Conservation (phyloP, 345 rosid species). For the Rhodamnia argentea region DNA sequence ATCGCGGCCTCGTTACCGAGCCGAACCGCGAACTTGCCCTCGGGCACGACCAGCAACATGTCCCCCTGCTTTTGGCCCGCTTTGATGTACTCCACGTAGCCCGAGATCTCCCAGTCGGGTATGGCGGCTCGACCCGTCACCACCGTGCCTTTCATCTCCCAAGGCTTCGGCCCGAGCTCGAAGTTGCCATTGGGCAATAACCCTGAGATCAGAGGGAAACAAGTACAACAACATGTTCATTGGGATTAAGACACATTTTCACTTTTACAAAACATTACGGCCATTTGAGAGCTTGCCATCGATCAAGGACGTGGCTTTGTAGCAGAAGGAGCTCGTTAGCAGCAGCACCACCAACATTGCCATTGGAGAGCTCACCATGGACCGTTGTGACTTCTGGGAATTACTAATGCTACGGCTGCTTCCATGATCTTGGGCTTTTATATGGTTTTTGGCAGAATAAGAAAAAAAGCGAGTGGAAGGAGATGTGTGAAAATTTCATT, state of each 20-base stretch:
- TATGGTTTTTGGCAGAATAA: neutral
- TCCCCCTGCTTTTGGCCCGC: slow-evolving; percentile 76
- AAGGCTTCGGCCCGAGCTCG: slow-evolving; percentile 47
- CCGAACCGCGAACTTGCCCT: slow-evolving; percentile 47
- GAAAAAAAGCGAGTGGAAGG: neutral
- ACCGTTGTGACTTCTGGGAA: neutral
- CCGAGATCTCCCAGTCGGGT: slow-evolving; percentile 60
- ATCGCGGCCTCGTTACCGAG: slow-evolving; percentile 66
- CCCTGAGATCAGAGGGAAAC: slow-evolving; percentile 25
- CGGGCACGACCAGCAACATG: slow-evolving; percentile 70
- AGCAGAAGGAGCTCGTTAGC: neutral
- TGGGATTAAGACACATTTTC: neutral
- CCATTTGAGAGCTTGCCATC: neutral
- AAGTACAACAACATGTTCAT: neutral
- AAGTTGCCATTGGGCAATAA: slow-evolving; percentile 70
- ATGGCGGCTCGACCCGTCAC: slow-evolving; percentile 28
- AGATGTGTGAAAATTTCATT: neutral
- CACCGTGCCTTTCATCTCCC: slow-evolving; percentile 42
- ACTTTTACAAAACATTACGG: neutral
- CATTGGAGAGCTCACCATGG: neutral
- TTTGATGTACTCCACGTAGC: slow-evolving; percentile 73
- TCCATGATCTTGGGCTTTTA: neutral
- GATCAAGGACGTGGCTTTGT: neutral
- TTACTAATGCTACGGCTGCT: neutral
- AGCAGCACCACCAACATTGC: neutral